Conservation (phyloP, 2,329 filamentous ascomycete genomes). For the Neophaeococcomyces mojaviensis region DNA sequence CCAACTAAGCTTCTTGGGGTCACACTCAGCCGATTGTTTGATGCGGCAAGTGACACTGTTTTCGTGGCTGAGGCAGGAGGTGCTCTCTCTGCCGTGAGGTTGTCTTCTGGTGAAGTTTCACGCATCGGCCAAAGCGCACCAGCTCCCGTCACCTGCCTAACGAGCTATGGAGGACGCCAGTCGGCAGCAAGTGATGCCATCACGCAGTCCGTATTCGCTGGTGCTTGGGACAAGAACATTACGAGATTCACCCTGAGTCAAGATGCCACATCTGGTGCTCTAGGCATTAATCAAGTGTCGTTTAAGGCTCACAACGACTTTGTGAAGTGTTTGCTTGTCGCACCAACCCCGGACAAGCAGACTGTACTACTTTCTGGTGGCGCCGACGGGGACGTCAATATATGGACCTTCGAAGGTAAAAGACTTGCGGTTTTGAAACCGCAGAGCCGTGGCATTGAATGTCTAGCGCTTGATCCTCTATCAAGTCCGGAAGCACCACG, state of each 20-base stretch:
- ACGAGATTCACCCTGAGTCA: constrained; percentile 67
- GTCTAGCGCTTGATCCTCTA: constrained; percentile 66
- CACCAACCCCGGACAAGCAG: constrained; percentile 49
- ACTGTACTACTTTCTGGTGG: constrained; percentile 65
- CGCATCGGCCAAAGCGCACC: constrained; percentile 60
- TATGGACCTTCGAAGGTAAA: constrained; percentile 68
- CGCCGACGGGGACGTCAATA: constrained; percentile 70
- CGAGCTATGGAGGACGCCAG: background rate
- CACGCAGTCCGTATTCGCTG: constrained; percentile 63
- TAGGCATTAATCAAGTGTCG: constrained; percentile 23
- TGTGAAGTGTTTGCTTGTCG: constrained; percentile 69
- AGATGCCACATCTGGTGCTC: constrained; percentile 29
- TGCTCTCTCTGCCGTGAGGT: constrained; percentile 57
- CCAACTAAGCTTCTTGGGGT: constrained; percentile 81
- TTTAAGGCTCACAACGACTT: constrained; percentile 54
- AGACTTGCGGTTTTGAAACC: constrained; percentile 73
- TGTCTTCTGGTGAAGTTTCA: constrained; percentile 19
- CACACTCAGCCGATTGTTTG: constrained; percentile 13
- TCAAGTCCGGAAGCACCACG: constrained; percentile 36
- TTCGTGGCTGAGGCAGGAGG: constrained; percentile 87
- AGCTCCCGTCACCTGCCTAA: constrained; percentile 46
- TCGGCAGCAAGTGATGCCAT: constrained; percentile 66
- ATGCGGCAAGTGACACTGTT: constrained; percentile 38
- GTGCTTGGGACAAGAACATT: constrained; percentile 88
- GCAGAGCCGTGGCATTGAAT: constrained; percentile 68